Conservation (phyloP, 257 asterid genomes). For the Rhazya stricta region DNA sequence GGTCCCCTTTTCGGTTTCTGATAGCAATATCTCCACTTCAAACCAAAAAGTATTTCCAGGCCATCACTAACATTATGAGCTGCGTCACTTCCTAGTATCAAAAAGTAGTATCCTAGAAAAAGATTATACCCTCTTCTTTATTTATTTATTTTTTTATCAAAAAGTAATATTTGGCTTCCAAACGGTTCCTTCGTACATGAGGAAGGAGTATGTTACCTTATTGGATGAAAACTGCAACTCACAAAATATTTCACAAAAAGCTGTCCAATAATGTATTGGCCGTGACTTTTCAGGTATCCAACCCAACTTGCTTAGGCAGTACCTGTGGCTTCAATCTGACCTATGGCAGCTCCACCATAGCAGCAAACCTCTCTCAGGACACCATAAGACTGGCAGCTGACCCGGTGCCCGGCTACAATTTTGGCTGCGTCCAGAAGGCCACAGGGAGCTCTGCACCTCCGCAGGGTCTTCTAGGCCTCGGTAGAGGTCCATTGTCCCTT, state of each 20-base stretch:
- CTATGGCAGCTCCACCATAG: slow-evolving; percentile 57
- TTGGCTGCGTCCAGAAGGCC: slow-evolving; percentile 51
- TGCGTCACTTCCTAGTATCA: too few species aligned
- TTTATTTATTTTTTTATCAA: too few species aligned
- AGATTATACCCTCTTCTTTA: too few species aligned
- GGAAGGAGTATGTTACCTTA: too few species aligned
- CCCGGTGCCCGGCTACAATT: slow-evolving; percentile 43
- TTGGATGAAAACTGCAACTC: too few species aligned
- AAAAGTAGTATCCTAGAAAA: too few species aligned
- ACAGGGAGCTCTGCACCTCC: slow-evolving; percentile 59
- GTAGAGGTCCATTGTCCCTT: slow-evolving; percentile 69
- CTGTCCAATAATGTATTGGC: background rate
- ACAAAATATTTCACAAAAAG: too few species aligned
- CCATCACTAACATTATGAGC: too few species aligned
- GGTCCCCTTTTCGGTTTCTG: background rate
- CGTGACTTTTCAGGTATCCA: slow-evolving; percentile 43
- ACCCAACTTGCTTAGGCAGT: slow-evolving; percentile 38
- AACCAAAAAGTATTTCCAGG: background rate
- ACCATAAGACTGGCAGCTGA: slow-evolving; percentile 56
- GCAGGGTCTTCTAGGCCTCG: slow-evolving; percentile 69
- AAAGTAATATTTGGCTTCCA: too few species aligned
- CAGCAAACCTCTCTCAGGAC: slow-evolving; percentile 53
- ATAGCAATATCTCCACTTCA: background rate
- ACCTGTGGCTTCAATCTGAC: slow-evolving; percentile 61
- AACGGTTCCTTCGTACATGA: too few species aligned